Conservation (phyloP, 1,284 basidiomycete species). For the Heterobasidion annosum region DNA sequence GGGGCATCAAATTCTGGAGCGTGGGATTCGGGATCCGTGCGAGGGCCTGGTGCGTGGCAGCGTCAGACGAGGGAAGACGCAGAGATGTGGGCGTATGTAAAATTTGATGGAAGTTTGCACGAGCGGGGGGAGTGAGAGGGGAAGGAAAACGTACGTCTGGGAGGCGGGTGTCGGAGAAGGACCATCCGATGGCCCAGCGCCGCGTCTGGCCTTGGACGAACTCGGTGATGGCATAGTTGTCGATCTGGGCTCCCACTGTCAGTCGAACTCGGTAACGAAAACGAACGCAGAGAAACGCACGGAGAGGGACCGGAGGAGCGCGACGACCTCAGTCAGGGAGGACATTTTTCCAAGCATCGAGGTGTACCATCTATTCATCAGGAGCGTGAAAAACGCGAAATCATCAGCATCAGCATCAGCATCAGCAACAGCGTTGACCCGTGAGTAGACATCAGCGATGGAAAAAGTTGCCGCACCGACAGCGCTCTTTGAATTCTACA, state of each 20-base stretch:
- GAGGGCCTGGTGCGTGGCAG: constrained; percentile 27
- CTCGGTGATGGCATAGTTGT: constrained; percentile 80
- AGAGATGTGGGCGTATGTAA: background rate
- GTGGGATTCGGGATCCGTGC: constrained; percentile 37
- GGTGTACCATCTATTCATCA: constrained; percentile 76
- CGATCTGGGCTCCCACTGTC: constrained; percentile 41
- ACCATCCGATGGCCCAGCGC: constrained; percentile 89
- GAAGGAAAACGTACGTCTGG: constrained; percentile 56
- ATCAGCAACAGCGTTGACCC: background rate
- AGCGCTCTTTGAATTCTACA: constrained; percentile 30
- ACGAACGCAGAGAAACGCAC: constrained; percentile 25
- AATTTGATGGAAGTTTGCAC: background rate
- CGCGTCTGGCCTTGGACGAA: constrained; percentile 81
- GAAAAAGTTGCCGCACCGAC: constrained; percentile 31
- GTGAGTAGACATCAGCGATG: background rate
- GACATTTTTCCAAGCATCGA: constrained; percentile 85
- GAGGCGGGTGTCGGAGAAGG: constrained; percentile 50
- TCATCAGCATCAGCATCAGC: no score
- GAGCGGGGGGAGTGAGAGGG: background rate
- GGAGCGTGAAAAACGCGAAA: background rate
- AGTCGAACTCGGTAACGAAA: background rate
- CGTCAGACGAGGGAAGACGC: background rate
- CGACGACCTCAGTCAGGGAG: constrained; percentile 57
- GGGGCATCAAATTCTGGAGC: constrained; percentile 42
- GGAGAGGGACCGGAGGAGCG: constrained; percentile 37